Conservation (phyloP, 2,329 filamentous ascomycete species). For the Alternaria gansuensis region DNA sequence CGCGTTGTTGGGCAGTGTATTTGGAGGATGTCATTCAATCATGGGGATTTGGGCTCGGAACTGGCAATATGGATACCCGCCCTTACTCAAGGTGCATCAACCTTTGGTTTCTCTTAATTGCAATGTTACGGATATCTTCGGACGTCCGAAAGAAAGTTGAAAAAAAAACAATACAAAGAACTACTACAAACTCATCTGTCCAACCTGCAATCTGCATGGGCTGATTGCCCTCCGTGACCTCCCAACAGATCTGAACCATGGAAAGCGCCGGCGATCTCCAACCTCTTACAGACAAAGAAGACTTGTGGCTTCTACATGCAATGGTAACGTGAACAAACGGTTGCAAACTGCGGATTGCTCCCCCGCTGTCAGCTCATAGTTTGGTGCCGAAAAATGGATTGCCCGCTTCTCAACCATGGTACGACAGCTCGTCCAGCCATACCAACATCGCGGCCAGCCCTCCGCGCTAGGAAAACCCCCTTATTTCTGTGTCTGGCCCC, state of each 20-base stretch:
- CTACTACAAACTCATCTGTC: neutral
- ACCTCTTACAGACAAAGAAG: neutral
- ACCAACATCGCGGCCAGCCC: neutral
- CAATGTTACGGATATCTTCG: conserved; percentile 6
- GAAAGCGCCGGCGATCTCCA: neutral
- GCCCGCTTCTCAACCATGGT: conserved; percentile 17
- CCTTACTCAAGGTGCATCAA: conserved; percentile 40
- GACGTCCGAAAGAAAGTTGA: neutral
- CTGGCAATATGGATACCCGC: conserved; percentile 48
- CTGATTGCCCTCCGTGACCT: neutral
- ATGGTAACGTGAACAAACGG: conserved; percentile 24
- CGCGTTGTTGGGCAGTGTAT: conserved; percentile 13
- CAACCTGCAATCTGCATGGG: neutral
- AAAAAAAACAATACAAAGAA: conserved; percentile 11
- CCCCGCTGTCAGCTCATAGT: conserved; percentile 25
- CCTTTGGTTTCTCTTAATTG: conserved; percentile 24
- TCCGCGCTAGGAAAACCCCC: conserved; percentile 1
- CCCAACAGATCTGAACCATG: neutral
- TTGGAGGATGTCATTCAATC: conserved; percentile 20
- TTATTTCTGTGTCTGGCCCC: conserved; percentile 2
- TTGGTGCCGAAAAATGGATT: conserved; percentile 7
- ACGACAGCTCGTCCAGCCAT: conserved; percentile 9
- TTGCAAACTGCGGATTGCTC: conserved; percentile 10
- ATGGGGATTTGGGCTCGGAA: conserved; percentile 26
- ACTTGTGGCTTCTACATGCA: neutral